Evolutionary conservation across 345 rosid genomes (phyloP), one percentile per base, ranked within the genome.

Genomic region (Linum lewisii): DNA sequence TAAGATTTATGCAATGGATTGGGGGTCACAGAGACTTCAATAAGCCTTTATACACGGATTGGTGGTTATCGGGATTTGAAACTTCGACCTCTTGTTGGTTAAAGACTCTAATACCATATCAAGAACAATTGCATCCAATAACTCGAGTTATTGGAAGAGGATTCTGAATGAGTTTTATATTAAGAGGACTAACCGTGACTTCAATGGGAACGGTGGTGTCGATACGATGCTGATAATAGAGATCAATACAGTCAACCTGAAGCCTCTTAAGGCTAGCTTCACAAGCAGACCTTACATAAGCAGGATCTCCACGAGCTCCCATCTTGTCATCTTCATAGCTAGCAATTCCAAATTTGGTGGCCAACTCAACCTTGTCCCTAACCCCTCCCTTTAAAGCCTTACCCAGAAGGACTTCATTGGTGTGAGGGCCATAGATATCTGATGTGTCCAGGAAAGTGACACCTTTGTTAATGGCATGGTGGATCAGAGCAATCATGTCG

Each of bases 191-290:
- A 72, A 85, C 84, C 67, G 84, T 85, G 71, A 76, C 20, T 79
- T 85, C 85, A 21, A 81, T 81, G 2, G 88, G 88, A 11, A 85
- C 57, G 7, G 55, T 66, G 21, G 76, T 83, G 42, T 85, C 88
- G 18, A 81, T 58, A 3, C 83, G 69, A 58, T 85, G 88, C 59
- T 79, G 86, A 57, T 85, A 82, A 67, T 77, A 85, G 37, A 85
- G 93, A 71, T 82, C 88, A 65, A 85, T 71, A 38, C 52, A 81
- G n/a, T 64, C 72, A 47, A 79, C 74, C 2, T 69, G 71, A 57
- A 85, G 84, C 55, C 88, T 73, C 57, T 65, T 81, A 76, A 85
- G 75, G 57, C 86, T 85, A 9, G 45, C 88, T 79, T n/a, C n/a
- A n/a, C n/a, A n/a, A 58, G 83, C 74, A 45, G 68, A 64, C 53